Conservation (phyloP, 148 eudicot species). For the Rhododendron vialii region DNA sequence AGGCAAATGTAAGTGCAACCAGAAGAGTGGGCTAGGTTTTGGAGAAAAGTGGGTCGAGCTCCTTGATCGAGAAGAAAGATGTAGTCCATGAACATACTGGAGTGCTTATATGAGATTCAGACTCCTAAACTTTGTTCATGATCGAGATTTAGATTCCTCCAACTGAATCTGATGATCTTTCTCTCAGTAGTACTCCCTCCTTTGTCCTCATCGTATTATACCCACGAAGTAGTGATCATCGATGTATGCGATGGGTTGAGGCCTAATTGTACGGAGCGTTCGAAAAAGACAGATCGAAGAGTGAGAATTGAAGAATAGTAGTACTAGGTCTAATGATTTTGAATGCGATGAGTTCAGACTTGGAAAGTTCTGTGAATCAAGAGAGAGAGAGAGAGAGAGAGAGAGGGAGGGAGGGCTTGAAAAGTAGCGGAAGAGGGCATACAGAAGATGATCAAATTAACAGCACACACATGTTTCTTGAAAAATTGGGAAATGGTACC, state of each 20-base stretch:
- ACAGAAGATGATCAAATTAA: background rate
- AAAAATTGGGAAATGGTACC: background rate
- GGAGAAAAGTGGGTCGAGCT: slow-evolving; percentile 39
- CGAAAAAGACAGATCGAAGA: background rate
- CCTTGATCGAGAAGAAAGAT: slow-evolving; percentile 50
- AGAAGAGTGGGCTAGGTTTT: slow-evolving; percentile 37
- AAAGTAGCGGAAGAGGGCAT: background rate
- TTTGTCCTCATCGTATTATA: background rate
- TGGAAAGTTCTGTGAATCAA: background rate
- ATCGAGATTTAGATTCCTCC: background rate
- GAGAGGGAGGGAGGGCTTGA: background rate
- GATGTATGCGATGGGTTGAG: no score
- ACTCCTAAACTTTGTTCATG: background rate
- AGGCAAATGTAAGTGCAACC: slow-evolving; percentile 68
- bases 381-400: background rate
- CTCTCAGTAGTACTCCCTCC: background rate
- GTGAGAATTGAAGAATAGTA: no score
- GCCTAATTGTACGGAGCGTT: background rate
- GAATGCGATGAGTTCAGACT: background rate
- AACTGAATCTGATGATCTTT: no score
- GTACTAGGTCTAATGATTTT: background rate
- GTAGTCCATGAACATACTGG: slow-evolving; percentile 31
- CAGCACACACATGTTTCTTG: background rate
- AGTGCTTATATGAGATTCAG: no score
- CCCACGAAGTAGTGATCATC: background rate